Base-by-base conservation (phyloP, 371 early-diverging fungal species). In the Coelomomyces lativittatus region DNA sequence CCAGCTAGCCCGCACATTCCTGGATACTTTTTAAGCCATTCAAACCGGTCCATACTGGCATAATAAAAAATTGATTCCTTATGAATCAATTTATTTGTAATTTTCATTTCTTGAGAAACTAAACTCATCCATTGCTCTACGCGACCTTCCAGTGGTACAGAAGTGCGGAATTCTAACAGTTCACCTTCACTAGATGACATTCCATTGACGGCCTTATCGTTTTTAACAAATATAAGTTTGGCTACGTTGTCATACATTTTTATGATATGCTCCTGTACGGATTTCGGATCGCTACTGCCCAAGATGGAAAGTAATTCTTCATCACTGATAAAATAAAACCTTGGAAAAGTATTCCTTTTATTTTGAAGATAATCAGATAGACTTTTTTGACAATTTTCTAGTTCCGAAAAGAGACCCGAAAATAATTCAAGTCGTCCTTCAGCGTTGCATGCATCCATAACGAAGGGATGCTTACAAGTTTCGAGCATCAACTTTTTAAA, bases 301-400 rank as follows among this genome's bases (percentile, higher is more conserved):
- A 76, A 49, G 52, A 76, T 72, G 12, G 69, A 64, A 17, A 76
- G 56, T 43, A 76, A 57, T 54, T 72, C 77, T 51, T 72, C 73
- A 49, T 76, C 77, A 2, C 69, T 68, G 35, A 76, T 68, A 57
- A 76, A 76, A 40, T 67, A 76, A 55, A 76, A 76, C 28, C 77
- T 46, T 17, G 73, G 69, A 41, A 72, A 76, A 1, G 68, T 64
- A 48, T 68, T 68, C 37, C 77, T 51, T 50, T 76, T 67, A 23
- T 62, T 62, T 43, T 70, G 64, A n/a, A 76, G 50, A 39, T 70
- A 76, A 44, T 76, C 73, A 6, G 66, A 63, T 10, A 76, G 55
- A 10, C 65, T 62, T 47, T 72, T 72, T 54, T 76, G 73, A 39
- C 70, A 68, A 4, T 62, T 59, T 48, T 68, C 69, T 21, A 76